A percentile compares a stretch with the other conserved stretches of the same genome.
Conservation (phyloP, 202 grass and related monocot genomes). For the Cymbopogon flexuosus region DNA sequence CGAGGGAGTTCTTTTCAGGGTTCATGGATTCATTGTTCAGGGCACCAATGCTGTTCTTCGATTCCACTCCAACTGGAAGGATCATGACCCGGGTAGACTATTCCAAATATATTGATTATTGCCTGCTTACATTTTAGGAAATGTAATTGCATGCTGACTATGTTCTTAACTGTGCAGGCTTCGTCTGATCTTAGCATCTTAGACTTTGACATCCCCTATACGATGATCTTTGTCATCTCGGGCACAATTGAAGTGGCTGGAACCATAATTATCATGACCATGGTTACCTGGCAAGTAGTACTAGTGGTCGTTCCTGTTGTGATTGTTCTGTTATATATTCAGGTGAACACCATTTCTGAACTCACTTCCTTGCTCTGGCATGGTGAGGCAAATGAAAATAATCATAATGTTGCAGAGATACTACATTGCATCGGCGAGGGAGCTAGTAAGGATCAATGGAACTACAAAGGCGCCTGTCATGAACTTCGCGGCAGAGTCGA, state of each 20-base stretch:
- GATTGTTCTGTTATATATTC: constrained; percentile 50
- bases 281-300: constrained; percentile 75
- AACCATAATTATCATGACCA: constrained; percentile 56
- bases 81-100: constrained; percentile 73
- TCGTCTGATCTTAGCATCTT: constrained; percentile 79
- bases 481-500: constrained; percentile 63
- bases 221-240: constrained; percentile 66
- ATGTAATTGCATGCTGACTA: neutral
- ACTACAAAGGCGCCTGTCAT: constrained; percentile 84
- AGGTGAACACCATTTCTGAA: constrained; percentile 38
- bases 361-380: neutral
- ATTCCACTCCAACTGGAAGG: constrained; percentile 75
- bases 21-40: constrained; percentile 87
- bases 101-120: neutral
- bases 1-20: constrained; percentile 64
- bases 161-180: constrained; percentile 43
- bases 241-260: constrained; percentile 52
- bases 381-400: neutral
- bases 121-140: neutral
- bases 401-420: constrained; percentile 47
- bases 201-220: constrained; percentile 82
- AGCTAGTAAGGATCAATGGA: constrained; percentile 77
- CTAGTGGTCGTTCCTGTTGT: constrained; percentile 60
- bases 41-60: constrained; percentile 87
- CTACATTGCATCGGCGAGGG: constrained; percentile 78